Conservation (phyloP, 2,329 filamentous ascomycete genomes). For the Shiraia bambusicola region DNA sequence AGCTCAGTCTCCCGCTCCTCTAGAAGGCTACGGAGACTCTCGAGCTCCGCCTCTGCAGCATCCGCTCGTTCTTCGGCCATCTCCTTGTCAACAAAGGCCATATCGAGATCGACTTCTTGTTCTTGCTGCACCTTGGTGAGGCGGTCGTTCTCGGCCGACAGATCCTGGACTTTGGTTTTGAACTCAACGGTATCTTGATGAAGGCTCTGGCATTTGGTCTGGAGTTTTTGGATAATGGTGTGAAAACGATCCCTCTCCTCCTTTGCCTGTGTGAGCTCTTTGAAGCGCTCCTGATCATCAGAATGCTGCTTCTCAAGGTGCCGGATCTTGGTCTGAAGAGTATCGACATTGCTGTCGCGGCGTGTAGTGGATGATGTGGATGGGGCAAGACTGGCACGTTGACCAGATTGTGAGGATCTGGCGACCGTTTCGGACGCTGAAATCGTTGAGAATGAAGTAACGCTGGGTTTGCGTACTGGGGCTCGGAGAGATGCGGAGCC, state of each 20-base stretch:
- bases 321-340: constrained; percentile 82
- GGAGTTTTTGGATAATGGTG: constrained; percentile 83
- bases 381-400: constrained; percentile 19
- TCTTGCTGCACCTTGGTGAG: constrained; percentile 77
- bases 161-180: constrained; percentile 75
- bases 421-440: constrained; percentile 6
- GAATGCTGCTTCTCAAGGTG: constrained; percentile 81
- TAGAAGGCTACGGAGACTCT: constrained; percentile 70
- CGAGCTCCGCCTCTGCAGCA: constrained; percentile 75
- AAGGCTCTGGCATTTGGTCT: constrained; percentile 83
- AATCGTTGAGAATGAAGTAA: constrained; percentile 15
- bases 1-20: constrained; percentile 88
- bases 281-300: constrained; percentile 84
- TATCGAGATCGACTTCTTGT: constrained; percentile 80
- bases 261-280: constrained; percentile 73
- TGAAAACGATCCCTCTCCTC: constrained; percentile 78
- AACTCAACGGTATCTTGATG: constrained; percentile 77
- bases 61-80: constrained; percentile 96
- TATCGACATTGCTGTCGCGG: constrained; percentile 60
- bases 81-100: constrained; percentile 85
- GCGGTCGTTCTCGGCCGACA: constrained; percentile 66
- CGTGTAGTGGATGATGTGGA: constrained; percentile 16
- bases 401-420: constrained; percentile 7
- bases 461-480: constrained; percentile 22
- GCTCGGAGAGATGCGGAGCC: constrained; percentile 10